Percentiles rank a stretch among this genome's conserved stretches.
Conservation (phyloP, 805 yeast genomes). For the Ogataea haglerorum region DNA sequence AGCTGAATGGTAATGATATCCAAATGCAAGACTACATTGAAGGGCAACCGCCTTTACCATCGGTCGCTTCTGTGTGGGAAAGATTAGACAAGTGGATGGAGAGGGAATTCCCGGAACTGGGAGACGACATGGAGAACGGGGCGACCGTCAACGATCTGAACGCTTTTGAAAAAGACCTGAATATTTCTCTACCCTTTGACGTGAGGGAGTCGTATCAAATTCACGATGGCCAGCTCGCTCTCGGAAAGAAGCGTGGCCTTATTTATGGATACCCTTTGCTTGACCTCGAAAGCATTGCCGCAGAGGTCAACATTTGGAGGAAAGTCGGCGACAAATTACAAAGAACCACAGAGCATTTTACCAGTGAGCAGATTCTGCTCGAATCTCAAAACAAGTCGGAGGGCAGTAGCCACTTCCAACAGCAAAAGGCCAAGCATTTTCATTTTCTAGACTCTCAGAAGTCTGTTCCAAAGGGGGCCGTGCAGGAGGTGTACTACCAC, state of each 20-base stretch:
- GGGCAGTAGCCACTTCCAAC: slow-evolving; percentile 15
- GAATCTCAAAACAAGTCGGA: slow-evolving; percentile 14
- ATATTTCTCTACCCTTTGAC: slow-evolving; percentile 70
- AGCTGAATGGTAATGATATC: slow-evolving; percentile 54
- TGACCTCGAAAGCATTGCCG: slow-evolving; percentile 75
- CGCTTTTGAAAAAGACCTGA: slow-evolving; percentile 81
- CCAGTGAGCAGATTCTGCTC: slow-evolving; percentile 9
- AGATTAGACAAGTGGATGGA: slow-evolving; percentile 83
- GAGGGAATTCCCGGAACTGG: slow-evolving; percentile 74
- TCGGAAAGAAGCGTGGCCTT: slow-evolving; percentile 74
- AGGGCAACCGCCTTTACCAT: slow-evolving; percentile 52
- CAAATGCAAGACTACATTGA: slow-evolving; percentile 38
- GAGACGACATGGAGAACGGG: slow-evolving; percentile 71
- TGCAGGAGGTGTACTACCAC: slow-evolving; percentile 80
- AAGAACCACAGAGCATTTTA: slow-evolving; percentile 13
- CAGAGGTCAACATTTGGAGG: slow-evolving; percentile 85
- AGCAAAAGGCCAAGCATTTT: slow-evolving; percentile 22
- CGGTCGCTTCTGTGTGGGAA: slow-evolving; percentile 82
- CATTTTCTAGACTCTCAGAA: slow-evolving; percentile 49
- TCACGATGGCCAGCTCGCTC: slow-evolving; percentile 88
- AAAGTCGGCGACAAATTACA: slow-evolving; percentile 47
- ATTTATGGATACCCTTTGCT: slow-evolving; percentile 77
- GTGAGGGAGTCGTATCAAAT: slow-evolving; percentile 74
- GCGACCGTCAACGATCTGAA: slow-evolving; percentile 77
- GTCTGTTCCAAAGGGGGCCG: slow-evolving; percentile 72